Base-by-base conservation (phyloP, 345 rosid genomes). In the Eucalyptus fibrosa region DNA sequence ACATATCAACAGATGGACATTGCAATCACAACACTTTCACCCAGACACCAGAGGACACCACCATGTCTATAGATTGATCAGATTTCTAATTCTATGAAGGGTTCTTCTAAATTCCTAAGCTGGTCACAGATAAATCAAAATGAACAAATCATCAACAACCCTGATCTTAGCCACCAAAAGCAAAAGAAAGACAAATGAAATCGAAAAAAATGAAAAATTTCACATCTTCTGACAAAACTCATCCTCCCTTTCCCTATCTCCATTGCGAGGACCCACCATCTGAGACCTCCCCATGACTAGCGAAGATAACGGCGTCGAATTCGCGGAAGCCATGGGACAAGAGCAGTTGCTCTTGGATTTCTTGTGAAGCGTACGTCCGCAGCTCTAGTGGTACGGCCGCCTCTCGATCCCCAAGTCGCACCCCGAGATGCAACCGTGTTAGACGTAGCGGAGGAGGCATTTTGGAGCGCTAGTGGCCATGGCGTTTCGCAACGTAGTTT, bases 261-360 rank as follows among this genome's bases (percentile, higher is more conserved):
- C 23, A 18, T 50, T n/a, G 7, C 87, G 1, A 86, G 50, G 16
- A 34, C 21, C 83, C 65, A 47, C 86, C 50, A 50, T 26, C 65
- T 5, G 55, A 30, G 83, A 80, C 87, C 53, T 59, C 56, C 86
- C 45, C 56, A 65, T 62, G 9, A 65, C 42, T 12, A 90, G 47
- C 28, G 94, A 87, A 4, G 93, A 92, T 18, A 88, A 89, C 4
- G 89, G 91, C 2, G 92, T 53, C 7, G 91, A 86, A 16, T 53
- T 51, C 19, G 90, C 55, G 34, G 86, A 77, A 49, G 89, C 59
- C 28, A 56, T 56, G 5, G 60, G 60, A 55, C 12, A 8, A 23
- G 60, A 9, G 60, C 6, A 55, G 60, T 55, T 55, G 60, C 28
- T 55, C 60, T 23, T 55, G 28, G 28, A 21, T 55, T 55, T 55